Conservation (phyloP, 768 basidiomycete species). For the Pisolithus marmoratus region DNA sequence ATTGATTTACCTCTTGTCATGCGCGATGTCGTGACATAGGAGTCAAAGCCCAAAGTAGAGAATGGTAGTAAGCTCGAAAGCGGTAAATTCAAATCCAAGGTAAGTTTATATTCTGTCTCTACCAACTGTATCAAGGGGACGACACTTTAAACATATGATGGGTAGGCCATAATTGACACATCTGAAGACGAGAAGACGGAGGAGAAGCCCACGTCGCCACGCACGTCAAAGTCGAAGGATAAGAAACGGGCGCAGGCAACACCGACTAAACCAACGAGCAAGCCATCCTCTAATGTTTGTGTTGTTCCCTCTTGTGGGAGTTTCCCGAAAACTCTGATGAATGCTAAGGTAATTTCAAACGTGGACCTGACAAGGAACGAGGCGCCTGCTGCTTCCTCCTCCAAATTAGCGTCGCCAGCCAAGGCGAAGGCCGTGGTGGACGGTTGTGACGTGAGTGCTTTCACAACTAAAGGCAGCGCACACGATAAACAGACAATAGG, state of each 20-base stretch:
- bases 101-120: neutral
- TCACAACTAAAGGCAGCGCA: constrained; percentile 37
- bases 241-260: neutral
- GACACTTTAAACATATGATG: neutral
- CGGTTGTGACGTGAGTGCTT: constrained; percentile 17
- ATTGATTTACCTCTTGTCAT: neutral
- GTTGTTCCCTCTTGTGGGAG: neutral
- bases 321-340: neutral
- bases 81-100: constrained; percentile 23
- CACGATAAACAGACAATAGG: constrained; percentile 7
- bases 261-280: constrained; percentile 10
- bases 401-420: constrained; percentile 5
- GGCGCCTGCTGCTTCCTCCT: constrained; percentile 4
- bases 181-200: constrained; percentile 21
- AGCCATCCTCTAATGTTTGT: neutral
- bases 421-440: neutral
- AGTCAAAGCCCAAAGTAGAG: constrained; percentile 9
- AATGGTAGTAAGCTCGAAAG: constrained; percentile 15
- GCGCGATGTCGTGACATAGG: neutral
- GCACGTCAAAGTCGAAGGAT: constrained; percentile 11
- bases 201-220: neutral
- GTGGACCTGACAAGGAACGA: neutral
- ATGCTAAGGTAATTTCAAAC: neutral
- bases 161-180: constrained; percentile 22
- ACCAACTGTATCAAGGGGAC: neutral